A percentile compares a stretch with the other conserved stretches of the same genome.
Evolutionary conservation across 352 stramenopile genomes (phyloP).

Genomic region (Elongisporangium undulatum): DNA sequence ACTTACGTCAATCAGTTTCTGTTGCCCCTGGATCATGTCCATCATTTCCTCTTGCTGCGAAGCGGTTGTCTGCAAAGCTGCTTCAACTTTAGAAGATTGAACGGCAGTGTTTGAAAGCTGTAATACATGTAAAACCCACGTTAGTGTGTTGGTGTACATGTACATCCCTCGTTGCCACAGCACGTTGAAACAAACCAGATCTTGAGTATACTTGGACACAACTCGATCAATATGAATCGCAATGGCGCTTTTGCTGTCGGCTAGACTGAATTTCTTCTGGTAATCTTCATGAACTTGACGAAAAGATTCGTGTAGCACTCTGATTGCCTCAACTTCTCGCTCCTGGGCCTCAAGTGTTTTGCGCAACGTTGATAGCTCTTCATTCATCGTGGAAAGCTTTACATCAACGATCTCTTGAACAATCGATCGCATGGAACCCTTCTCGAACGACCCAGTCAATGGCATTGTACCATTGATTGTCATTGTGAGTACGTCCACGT

Average conservation of each 20-base stretch:
- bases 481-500: conserved; percentile 58
- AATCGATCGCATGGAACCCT: conserved; percentile 51
- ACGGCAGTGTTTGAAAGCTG: neutral
- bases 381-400: conserved; percentile 50
- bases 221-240: conserved; percentile 68
- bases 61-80: conserved; percentile 18
- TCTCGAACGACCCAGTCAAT: conserved; percentile 28
- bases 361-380: conserved; percentile 43
- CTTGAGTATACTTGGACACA: conserved; percentile 57
- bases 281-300: conserved; percentile 49
- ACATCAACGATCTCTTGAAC: conserved; percentile 70
- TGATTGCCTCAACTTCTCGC: conserved; percentile 54
- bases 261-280: conserved; percentile 55
- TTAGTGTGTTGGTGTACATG: neutral
- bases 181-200: conserved; percentile 31
- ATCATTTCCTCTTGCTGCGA: conserved; percentile 26
- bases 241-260: conserved; percentile 44
- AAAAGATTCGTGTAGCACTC: conserved; percentile 50
- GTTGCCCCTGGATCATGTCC: conserved; percentile 25
- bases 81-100: conserved; percentile 21
- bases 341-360: conserved; percentile 52
- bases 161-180: neutral
- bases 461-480: conserved; percentile 24
- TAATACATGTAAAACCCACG: neutral
- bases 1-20: conserved; percentile 41